Evolutionary conservation across 2,329 filamentous ascomycete genomes (phyloP).

Genomic region (Aspergillus terreus): DNA sequence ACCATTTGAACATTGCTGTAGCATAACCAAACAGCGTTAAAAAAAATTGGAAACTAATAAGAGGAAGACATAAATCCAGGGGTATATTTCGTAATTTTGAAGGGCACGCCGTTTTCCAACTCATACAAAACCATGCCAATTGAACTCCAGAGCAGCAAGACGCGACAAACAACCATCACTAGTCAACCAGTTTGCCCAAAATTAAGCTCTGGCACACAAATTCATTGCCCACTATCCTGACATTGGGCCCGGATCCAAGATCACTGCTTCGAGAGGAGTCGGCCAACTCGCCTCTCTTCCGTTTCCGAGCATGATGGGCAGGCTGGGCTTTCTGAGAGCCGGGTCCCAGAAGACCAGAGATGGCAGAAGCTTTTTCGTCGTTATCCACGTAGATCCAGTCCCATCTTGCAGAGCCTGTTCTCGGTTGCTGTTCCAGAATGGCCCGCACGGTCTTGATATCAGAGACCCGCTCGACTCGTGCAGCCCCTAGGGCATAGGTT

Average conservation of each 20-base stretch:
- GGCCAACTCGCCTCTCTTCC: constrained; percentile 34
- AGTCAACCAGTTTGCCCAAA: constrained; percentile 70
- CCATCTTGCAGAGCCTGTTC: constrained; percentile 48
- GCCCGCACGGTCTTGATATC: constrained; percentile 63
- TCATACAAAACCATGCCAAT: background rate
- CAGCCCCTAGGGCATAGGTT: constrained; percentile 71
- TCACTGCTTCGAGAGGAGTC: constrained; percentile 25
- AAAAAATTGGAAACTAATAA: background rate
- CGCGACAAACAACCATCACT: constrained; percentile 25
- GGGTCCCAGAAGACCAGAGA: constrained; percentile 38
- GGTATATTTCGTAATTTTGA: constrained; percentile 5
- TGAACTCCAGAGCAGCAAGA: background rate
- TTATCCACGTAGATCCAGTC: constrained; percentile 79
- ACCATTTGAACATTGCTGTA: no score
- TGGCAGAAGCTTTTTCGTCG: constrained; percentile 52
- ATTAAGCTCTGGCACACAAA: constrained; percentile 91
- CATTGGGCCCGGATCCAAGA: constrained; percentile 42
- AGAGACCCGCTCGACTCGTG: constrained; percentile 60
- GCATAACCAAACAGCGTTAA: background rate
- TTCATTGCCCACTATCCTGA: constrained; percentile 75
- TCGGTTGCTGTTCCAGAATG: constrained; percentile 52
- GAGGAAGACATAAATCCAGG: background rate
- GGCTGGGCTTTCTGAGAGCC: constrained; percentile 25
- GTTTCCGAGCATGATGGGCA: constrained; percentile 39
- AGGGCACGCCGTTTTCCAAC: background rate